Percentiles rank a stretch among this genome's conserved stretches.
Evolutionary conservation across 768 basidiomycete species (phyloP).

Genomic region (Rubroboletus satanas): DNA sequence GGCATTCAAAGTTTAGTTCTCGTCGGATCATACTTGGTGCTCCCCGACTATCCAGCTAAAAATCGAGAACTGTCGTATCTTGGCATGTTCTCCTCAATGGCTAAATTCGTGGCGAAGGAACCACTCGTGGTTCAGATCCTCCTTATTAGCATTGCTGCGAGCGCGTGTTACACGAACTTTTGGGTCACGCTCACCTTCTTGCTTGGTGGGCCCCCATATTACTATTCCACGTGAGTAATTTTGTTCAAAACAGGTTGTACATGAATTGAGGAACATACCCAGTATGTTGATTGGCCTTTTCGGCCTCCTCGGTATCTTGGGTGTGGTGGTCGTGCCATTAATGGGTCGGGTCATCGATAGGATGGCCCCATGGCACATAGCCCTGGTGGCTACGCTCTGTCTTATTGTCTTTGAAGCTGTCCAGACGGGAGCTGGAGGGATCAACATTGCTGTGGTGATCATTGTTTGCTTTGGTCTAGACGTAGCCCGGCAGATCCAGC

Average conservation of each 20-base stretch:
- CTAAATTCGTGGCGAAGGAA: conserved; percentile 65
- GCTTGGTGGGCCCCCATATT: conserved; percentile 66
- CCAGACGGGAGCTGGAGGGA: conserved; percentile 62
- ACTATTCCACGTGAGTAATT: conserved; percentile 56
- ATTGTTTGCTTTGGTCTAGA: conserved; percentile 65
- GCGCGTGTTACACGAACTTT: conserved; percentile 55
- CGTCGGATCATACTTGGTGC: conserved; percentile 50
- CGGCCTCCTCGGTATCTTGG: conserved; percentile 65
- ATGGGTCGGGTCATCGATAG: conserved; percentile 64
- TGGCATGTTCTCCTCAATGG: conserved; percentile 69
- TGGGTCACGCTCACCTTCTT: conserved; percentile 79
- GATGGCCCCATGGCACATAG: conserved; percentile 70
- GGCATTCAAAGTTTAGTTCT: conserved; percentile 59
- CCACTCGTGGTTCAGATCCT: conserved; percentile 68
- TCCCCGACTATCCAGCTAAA: conserved; percentile 80
- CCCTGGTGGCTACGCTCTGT: conserved; percentile 47
- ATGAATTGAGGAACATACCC: neutral
- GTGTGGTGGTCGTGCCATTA: conserved; percentile 62
- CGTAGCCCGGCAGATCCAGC: conserved; percentile 62
- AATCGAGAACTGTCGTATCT: conserved; percentile 58
- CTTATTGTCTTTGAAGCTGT: conserved; percentile 52
- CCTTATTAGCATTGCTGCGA: conserved; percentile 52
- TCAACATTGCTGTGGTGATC: conserved; percentile 64
- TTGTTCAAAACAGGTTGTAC: neutral
- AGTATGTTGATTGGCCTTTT: conserved; percentile 62